A percentile compares a stretch with the other conserved stretches of the same genome.
phyloP scores from a whole-genome alignment of 2,329 filamentous ascomycete genomes.

The Leptodontidium sp. region DNA sequence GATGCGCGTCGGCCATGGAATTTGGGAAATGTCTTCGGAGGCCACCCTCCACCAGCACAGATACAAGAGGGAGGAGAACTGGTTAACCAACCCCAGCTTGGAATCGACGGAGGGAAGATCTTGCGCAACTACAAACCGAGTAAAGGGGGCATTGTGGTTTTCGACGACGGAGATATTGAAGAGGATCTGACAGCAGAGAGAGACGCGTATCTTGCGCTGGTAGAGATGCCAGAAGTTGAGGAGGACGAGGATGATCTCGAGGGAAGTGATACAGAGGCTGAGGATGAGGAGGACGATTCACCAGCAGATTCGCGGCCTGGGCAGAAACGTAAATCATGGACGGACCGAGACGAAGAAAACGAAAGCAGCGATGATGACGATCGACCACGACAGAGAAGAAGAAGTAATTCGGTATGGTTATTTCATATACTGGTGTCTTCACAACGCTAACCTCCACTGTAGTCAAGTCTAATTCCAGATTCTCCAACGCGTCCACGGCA shows the following conservation, averaged over 20 bases:
- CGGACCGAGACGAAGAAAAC: slow-evolving; percentile 73
- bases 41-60: slow-evolving; percentile 61
- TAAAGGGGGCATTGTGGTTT: slow-evolving; percentile 88
- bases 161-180: slow-evolving; percentile 95
- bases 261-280: slow-evolving; percentile 59
- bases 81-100: slow-evolving; percentile 60
- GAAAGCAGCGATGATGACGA: slow-evolving; percentile 73
- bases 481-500: slow-evolving; percentile 69
- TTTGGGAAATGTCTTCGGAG: slow-evolving; percentile 89
- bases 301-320: slow-evolving; percentile 61
- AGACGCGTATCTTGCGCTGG: slow-evolving; percentile 83
- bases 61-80: slow-evolving; percentile 53
- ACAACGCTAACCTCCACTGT: slow-evolving; percentile 35
- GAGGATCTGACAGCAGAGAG: slow-evolving; percentile 78
- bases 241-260: slow-evolving; percentile 65
- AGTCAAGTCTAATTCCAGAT: slow-evolving; percentile 72
- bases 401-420: slow-evolving; percentile 82
- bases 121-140: slow-evolving; percentile 76
- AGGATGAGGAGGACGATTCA: slow-evolving; percentile 61
- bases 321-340: slow-evolving; percentile 83
- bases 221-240: slow-evolving; percentile 87
- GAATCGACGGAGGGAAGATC: slow-evolving; percentile 78
- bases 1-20: slow-evolving; percentile 96
- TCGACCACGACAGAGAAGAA: slow-evolving; percentile 78
- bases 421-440: background rate